Evolutionary conservation across 805 yeast species (phyloP).

Genomic region (Candida germanica): DNA sequence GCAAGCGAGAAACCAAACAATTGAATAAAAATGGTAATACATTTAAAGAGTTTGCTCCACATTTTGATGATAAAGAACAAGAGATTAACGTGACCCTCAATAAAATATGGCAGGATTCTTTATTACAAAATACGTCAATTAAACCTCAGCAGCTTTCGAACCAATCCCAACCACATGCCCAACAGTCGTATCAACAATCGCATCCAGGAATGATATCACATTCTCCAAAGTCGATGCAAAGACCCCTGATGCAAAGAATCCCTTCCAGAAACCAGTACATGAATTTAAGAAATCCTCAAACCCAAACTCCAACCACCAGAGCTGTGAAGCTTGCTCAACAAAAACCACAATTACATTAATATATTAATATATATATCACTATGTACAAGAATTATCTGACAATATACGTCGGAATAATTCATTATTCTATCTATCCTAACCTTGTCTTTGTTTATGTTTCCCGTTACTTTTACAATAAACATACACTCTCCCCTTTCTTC

Average conservation of each 20-base stretch:
- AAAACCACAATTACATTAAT: not conserved
- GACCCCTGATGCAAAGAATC: slow-evolving; percentile 20
- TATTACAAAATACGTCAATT: slow-evolving; percentile 18
- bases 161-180: slow-evolving; percentile 2
- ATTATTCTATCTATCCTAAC: too few relatives aligned
- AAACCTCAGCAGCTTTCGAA: slow-evolving; percentile 4
- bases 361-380: not conserved
- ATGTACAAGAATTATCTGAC: too few relatives aligned
- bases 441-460: slow-evolving; percentile 93
- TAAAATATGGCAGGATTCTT: slow-evolving; percentile 41
- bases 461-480: slow-evolving; percentile 91
- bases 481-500: slow-evolving; percentile 92
- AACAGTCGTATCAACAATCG: slow-evolving; percentile 10
- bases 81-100: slow-evolving; percentile 25
- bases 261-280: slow-evolving; percentile 18
- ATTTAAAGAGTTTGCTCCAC: slow-evolving; percentile 33
- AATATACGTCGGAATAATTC: too few relatives aligned
- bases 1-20: slow-evolving; percentile 5
- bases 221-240: slow-evolving; percentile 13
- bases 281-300: slow-evolving; percentile 17
- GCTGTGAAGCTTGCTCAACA: slow-evolving; percentile 30
- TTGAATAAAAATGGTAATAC: slow-evolving; percentile 23
- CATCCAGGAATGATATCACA: slow-evolving; percentile 5
- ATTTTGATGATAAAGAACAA: slow-evolving; percentile 28
- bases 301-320: slow-evolving; percentile 31